A percentile compares a stretch with the other conserved stretches of the same genome.
Evolutionary conservation across 2,329 filamentous ascomycete species (phyloP).

Genomic region (Arachnomyces sp.): DNA sequence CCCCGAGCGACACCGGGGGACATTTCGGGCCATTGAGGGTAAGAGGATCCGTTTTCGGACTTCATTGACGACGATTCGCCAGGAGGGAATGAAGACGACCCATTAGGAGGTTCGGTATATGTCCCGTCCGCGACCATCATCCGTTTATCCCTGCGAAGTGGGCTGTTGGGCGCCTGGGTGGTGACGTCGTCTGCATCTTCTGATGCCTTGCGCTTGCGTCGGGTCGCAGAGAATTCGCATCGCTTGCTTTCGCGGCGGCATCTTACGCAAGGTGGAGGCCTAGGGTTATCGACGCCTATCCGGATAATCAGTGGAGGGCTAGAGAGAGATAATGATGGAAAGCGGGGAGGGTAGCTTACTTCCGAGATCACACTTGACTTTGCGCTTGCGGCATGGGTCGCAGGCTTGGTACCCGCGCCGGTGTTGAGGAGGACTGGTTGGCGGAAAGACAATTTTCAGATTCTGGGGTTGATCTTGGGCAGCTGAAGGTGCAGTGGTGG

Average conservation of each 20-base stretch:
- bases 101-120: too few species aligned
- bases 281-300: slow-evolving; percentile 73
- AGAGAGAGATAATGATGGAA: slow-evolving; percentile 3
- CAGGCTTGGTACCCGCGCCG: slow-evolving; percentile 44
- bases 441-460: slow-evolving; percentile 7
- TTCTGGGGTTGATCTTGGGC: slow-evolving; percentile 20
- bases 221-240: slow-evolving; percentile 91
- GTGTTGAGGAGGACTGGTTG: slow-evolving; percentile 31
- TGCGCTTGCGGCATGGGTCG: slow-evolving; percentile 42
- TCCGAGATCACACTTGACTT: slow-evolving; percentile 43
- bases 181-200: slow-evolving; percentile 36
- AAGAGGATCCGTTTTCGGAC: too few species aligned
- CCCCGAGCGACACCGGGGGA: slow-evolving; percentile 9
- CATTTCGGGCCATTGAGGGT: slow-evolving; percentile 22
- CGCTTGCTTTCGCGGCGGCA: slow-evolving; percentile 93
- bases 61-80: too few species aligned
- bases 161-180: slow-evolving; percentile 32
- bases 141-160: slow-evolving; percentile 39
- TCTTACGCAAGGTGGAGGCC: slow-evolving; percentile 86
- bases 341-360: slow-evolving; percentile 25
- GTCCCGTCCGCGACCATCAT: slow-evolving; percentile 46
- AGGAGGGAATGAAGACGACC: too few species aligned
- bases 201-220: slow-evolving; percentile 77
- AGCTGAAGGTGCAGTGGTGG: slow-evolving; percentile 13
- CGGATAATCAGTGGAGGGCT: not conserved